phyloP scores from a whole-genome alignment of 768 basidiomycete species.

The Dacryopinax primogenitus region DNA sequence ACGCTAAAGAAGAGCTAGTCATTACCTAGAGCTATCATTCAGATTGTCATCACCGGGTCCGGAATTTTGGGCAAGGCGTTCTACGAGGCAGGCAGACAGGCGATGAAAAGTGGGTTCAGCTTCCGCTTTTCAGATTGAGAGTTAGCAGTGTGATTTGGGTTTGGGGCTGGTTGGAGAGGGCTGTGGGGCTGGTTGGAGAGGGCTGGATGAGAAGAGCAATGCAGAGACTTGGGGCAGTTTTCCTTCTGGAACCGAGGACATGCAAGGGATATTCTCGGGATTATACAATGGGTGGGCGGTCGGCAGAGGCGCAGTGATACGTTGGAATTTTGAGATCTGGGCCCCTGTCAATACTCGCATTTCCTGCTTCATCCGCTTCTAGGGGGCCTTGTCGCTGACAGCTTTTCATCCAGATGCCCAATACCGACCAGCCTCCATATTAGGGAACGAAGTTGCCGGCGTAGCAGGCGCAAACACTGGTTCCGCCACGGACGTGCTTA shows the following conservation, averaged over 20 bases:
- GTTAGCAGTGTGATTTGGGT: not conserved
- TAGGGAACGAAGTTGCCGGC: slow-evolving; percentile 59
- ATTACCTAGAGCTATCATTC: slow-evolving; percentile 62
- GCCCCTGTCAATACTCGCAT: no score
- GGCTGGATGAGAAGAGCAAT: no score
- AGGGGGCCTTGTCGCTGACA: not conserved
- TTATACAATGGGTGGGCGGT: no score
- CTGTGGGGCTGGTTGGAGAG: not conserved
- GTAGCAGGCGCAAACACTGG: slow-evolving; percentile 59
- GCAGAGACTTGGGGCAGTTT: no score
- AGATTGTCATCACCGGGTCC: slow-evolving; percentile 62
- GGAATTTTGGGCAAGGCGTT: slow-evolving; percentile 88
- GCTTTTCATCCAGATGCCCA: slow-evolving; percentile 56
- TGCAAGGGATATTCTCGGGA: no score
- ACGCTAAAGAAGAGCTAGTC: slow-evolving; percentile 35
- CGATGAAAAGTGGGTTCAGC: slow-evolving; percentile 65
- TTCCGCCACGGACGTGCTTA: slow-evolving; percentile 68
- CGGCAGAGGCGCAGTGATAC: no score
- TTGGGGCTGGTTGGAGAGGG: not conserved
- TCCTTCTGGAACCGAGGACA: no score
- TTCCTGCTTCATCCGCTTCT: no score
- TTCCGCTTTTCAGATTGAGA: not conserved
- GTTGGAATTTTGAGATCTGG: no score
- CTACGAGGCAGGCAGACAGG: slow-evolving; percentile 78
- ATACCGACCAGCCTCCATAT: slow-evolving; percentile 53